Evolutionary conservation across 345 rosid species (phyloP).

Genomic region (Citrus cavaleriei): DNA sequence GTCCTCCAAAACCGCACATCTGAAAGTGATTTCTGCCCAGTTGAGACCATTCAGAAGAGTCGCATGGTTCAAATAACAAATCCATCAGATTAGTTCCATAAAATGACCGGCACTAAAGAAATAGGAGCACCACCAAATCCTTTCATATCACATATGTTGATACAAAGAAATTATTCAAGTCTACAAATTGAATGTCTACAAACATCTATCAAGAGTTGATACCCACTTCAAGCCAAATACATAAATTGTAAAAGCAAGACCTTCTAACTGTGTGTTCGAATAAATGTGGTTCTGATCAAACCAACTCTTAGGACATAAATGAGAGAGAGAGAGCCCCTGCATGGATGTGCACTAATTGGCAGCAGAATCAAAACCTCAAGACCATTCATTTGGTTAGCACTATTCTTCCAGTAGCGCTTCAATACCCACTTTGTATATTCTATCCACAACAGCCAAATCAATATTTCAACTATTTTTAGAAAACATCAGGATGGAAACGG

Average conservation of each 20-base stretch:
- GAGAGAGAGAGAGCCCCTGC: not conserved
- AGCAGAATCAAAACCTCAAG: not conserved
- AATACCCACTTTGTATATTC: not conserved
- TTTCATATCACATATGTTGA: not conserved
- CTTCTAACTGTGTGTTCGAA: not conserved
- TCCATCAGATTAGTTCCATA: not conserved
- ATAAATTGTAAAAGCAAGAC: not conserved
- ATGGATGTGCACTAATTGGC: not conserved
- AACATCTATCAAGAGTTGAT: not conserved
- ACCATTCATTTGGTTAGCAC: not conserved
- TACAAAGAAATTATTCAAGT: conserved; percentile 7
- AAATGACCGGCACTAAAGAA: not conserved
- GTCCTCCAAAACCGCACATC: no score
- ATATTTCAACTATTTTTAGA: conserved; percentile 25
- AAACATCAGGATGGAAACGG: conserved; percentile 76
- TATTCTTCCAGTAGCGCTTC: not conserved
- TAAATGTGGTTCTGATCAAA: not conserved
- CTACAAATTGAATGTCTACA: not conserved
- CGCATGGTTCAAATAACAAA: not conserved
- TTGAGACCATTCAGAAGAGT: no score
- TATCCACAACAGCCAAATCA: conserved; percentile 3
- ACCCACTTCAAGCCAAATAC: not conserved
- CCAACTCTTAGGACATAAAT: not conserved
- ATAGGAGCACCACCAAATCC: not conserved
- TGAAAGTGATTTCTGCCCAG: no score